Base-by-base conservation (phyloP, 169 alveolate genomes). In the Plasmodium falciparum region DNA sequence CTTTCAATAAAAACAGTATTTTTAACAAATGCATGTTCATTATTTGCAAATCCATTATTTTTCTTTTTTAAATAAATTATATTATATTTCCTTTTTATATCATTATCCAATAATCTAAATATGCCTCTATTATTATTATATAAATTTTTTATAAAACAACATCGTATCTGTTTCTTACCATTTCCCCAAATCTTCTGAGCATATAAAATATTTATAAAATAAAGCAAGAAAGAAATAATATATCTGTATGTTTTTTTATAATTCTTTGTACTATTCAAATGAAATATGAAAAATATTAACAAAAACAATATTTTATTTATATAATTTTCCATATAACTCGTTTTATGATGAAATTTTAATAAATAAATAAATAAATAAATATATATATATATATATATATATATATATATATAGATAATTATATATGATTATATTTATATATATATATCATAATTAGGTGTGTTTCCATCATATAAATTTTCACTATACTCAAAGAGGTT, bases 1-100 rank as follows among this genome's bases (percentile, higher is more conserved):
- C 43, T 69, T 58, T 83, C 74, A 73, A 83, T 83, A 67, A 83
- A 63, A 39, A 83, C 91, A 12, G 59, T 58, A 15, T 83, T 83
- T 65, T 69, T 69, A n/a, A 39, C 47, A 39, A 39, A 39, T 39
- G 47, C 0, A 9, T 39, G 47, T 39, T 39, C 9, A 39, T 7
- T 39, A 39, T 39, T 49, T 83, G 15, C 8, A 13, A 7, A 45
- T 47, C 24, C 74, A 0, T 33, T 83, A 15, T 45, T 33, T 56
- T 83, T 58, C 58, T 39, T 83, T 39, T 39, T 67, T 69, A 83
- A 70, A 50, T 24, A 26, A 9, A 63, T 13, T 56, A 69, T 15
- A 22, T 69, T 56, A 47, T 80, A 54, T 26, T 39, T 39, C 47
- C 1, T 24, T n/a, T n/a, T 29, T 17, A 39, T 7, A 11, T 69